Evolutionary conservation across 257 asterid species (phyloP).

Genomic region (Rauvolfia tetraphylla): DNA sequence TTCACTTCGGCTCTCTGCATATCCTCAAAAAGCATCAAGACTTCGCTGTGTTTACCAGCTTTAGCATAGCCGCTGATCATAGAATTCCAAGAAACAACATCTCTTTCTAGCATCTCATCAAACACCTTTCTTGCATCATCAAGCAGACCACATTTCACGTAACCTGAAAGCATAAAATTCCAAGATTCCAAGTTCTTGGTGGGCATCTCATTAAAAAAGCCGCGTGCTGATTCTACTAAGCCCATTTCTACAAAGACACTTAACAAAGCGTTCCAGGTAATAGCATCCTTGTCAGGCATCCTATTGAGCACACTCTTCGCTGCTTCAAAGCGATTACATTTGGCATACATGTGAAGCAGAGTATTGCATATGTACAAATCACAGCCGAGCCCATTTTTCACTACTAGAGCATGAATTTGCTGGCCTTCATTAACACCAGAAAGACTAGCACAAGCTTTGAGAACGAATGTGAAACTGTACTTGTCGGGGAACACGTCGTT

Average conservation of each 20-base stretch:
- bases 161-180: conserved; percentile 39
- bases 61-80: conserved; percentile 36
- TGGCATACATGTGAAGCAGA: conserved; percentile 33
- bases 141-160: conserved; percentile 27
- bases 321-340: conserved; percentile 26
- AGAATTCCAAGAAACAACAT: conserved; percentile 42
- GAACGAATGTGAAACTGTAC: conserved; percentile 35
- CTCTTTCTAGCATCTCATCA: conserved; percentile 29
- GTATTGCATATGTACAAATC: conserved; percentile 34
- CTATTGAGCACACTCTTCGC: conserved; percentile 30
- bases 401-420: conserved; percentile 29
- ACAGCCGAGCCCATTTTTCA: conserved; percentile 24
- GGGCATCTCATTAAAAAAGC: conserved; percentile 36
- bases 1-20: conserved; percentile 25
- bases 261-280: conserved; percentile 37
- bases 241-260: conserved; percentile 33
- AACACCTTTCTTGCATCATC: conserved; percentile 35
- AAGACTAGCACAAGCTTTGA: conserved; percentile 37
- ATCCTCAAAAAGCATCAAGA: conserved; percentile 26
- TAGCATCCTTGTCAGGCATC: conserved; percentile 19
- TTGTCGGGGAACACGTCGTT: conserved; percentile 25
- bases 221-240: conserved; percentile 24
- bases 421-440: conserved; percentile 20
- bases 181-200: conserved; percentile 35
- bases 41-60: conserved; percentile 21